Base-by-base conservation (phyloP, 177 flowering plant species). In the Vitis hybrid region DNA sequence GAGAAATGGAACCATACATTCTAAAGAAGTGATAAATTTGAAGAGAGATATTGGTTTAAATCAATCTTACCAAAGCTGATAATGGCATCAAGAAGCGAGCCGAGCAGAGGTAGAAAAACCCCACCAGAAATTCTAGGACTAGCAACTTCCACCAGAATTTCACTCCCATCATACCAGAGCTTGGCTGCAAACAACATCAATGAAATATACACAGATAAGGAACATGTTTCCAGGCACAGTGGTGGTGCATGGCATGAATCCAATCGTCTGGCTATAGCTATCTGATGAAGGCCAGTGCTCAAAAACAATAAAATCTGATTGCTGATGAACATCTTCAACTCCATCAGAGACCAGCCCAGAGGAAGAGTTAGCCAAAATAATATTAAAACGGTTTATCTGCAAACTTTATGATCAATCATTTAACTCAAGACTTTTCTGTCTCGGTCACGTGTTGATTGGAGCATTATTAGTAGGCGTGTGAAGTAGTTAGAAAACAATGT, bases 71-170 rank as follows among this genome's bases (percentile, higher is more conserved):
- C 76, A 15, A 77, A 74, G 58, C 73, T 73, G 66, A 77, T 50
- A 3, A 62, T 52, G 0, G 80, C 71, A 66, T 73, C 74, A 51
- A 77, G 77, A 50, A 73, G 55, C 3, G 80, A 21, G 24, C 74
- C 17, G 4, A 77, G 67, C 2, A 77, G 17, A n/a, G 76, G 74
- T 17, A 77, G 63, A 57, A 77, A 69, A 48, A 73, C 66, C 5
- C 76, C 77, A 24, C 80, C 80, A 55, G 71, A 20, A 49, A 76
- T 66, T 2, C 78, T 71, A 50, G 80, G 77, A 1, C 80, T 74
- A 5, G 67, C 18, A 62, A 77, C 70, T 27, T 73, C 52, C 58
- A 77, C 63, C 71, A 77, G 18, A 50, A 77, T 27, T 56, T 77
- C 80, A 58, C 80, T 77, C 8, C 80, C 80, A 61, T 61, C 17